Base-by-base conservation (phyloP, 169 alveolate genomes). In the Besnoitia besnoiti region DNA sequence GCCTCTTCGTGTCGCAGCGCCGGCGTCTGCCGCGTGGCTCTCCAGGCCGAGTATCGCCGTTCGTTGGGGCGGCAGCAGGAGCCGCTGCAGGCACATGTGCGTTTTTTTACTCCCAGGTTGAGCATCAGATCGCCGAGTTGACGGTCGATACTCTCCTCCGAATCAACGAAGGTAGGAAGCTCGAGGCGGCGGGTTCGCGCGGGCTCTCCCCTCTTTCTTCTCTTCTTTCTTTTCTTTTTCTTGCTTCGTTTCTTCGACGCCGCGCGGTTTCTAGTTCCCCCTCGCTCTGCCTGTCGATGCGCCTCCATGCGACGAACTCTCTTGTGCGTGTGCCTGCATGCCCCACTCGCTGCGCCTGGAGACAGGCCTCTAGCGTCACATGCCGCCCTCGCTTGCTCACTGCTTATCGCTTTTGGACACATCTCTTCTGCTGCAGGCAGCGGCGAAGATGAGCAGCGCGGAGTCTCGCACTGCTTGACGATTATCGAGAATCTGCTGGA, bases 381-480 rank as follows among this genome's bases (percentile, higher is more conserved):
- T n/a, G n/a, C n/a, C n/a, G n/a, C 67, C 24, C 3, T 16, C n/a
- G 33, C 3, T 16, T 3, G 12, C 30, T 37, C 46, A 37, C 8
- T 16, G 7, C n/a, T 55, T 42, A 7, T n/a, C 37, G 44, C 73
- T 0, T 88, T 3, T 88, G 61, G 27, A 19, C 44, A 8, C 2
- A 5, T 33, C 50, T 55, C 21, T 62, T 27, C 7, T 3, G 3
- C 30, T 59, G 44, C 89, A 94, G 97, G 89, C 37, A 89, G 61
- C 37, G 61, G 95, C 8, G 96, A 95, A 73, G 92, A 95, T 75
- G 97, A 96, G 51, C 94, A 93, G 46, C 90, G 94, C 21, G 97
- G 96, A 33, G 97, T 93, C 10, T 67, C 93, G 73, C 95, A 93
- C 75, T 85, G 95, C 14, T 85, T 96, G 75, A 93, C 92, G 59